Evolutionary conservation across 2,329 filamentous ascomycete species (phyloP), one percentile per base, ranked within the genome.

Genomic region (Plectosphaerella sp.): DNA sequence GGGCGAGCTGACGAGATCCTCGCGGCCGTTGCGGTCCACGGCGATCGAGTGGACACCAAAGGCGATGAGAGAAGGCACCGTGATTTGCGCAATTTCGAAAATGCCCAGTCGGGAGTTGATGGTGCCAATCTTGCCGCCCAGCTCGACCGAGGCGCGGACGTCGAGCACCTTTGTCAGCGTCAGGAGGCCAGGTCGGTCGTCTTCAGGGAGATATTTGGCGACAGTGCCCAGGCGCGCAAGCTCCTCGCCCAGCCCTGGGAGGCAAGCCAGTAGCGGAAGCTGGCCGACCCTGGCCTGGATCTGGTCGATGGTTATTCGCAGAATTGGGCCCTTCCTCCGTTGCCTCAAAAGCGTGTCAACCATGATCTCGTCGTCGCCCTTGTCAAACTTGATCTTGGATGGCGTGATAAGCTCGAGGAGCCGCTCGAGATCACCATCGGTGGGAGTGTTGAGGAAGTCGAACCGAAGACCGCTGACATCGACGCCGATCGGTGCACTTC

Each of bases 181-280:
- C 37, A 99, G 75, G 18, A 97, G 75, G 0, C 94, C 94, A 2
- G 94, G 94, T 2, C 92, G 83, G 61, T 99, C 93, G 67, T 99
- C 94, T 60, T 99, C 93, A 0, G 94, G 93, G 3, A 99, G 77
- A 65, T 97, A 97, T 65, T 97, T 97, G 7, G 93, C 83, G 24
- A 99, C 91, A 1, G 86, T 92, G 1, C 91, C 89, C 5, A 99
- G 75, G 58, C 88, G 90, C 6, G 87, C 79, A 47, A 97, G 67
- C 62, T 99, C 94, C 57, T 89, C 86, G 1, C 82, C 86, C 9
- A 99, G 78, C 11, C 79, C 78, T 8, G 86, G 82, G 14, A 99
- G 74, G 42, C 82, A 80, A 10, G 81, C 75, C 15, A 96, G 72
- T 58, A 87, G 83, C 11, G 81, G 74, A 39, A 90, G 69, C 55